phyloP scores from a whole-genome alignment of 805 yeast genomes.

The Teunomyces cretensis region DNA sequence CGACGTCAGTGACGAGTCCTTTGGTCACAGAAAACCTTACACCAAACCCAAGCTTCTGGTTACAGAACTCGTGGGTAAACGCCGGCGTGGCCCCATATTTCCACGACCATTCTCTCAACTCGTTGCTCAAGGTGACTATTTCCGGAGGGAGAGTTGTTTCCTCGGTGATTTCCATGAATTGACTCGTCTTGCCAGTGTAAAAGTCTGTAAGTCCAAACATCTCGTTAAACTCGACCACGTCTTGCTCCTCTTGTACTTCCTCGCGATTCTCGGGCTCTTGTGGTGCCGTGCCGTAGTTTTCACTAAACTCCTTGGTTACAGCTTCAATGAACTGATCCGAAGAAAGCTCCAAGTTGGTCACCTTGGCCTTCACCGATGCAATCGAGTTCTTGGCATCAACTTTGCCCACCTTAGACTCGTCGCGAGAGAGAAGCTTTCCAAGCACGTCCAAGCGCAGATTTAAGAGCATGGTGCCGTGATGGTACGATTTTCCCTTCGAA shows the following conservation, averaged over 20 bases:
- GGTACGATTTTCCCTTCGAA: conserved; percentile 78
- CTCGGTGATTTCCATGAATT: conserved; percentile 21
- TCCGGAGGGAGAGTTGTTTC: conserved; percentile 36
- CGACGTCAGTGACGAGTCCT: conserved; percentile 25
- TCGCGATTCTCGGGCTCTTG: conserved; percentile 4
- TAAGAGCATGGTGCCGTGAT: conserved; percentile 94
- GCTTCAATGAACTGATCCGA: conserved; percentile 46
- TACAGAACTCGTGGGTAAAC: conserved; percentile 53
- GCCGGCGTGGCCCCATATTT: conserved; percentile 72
- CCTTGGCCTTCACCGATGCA: conserved; percentile 78
- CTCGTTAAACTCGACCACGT: conserved; percentile 29
- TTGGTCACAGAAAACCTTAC: conserved; percentile 50
- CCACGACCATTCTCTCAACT: conserved; percentile 69
- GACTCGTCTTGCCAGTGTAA: conserved; percentile 8
- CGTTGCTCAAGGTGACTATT: conserved; percentile 37
- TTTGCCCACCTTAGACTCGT: conserved; percentile 34
- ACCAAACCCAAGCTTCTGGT: conserved; percentile 28
- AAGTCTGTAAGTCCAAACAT: conserved; percentile 35
- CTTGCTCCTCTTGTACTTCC: conserved; percentile 6
- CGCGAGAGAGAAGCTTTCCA: conserved; percentile 56
- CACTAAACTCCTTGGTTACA: conserved; percentile 41
- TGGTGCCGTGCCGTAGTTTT: conserved; percentile 21
- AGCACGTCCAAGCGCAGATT: conserved; percentile 61
- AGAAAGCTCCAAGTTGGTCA: conserved; percentile 58
- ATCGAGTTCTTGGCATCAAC: conserved; percentile 55